These are phyloP conservation scores for Xylaria scruposa DNA, from an alignment of 495 filamentous ascomycete species.

Conservation along the genomic window DNA sequence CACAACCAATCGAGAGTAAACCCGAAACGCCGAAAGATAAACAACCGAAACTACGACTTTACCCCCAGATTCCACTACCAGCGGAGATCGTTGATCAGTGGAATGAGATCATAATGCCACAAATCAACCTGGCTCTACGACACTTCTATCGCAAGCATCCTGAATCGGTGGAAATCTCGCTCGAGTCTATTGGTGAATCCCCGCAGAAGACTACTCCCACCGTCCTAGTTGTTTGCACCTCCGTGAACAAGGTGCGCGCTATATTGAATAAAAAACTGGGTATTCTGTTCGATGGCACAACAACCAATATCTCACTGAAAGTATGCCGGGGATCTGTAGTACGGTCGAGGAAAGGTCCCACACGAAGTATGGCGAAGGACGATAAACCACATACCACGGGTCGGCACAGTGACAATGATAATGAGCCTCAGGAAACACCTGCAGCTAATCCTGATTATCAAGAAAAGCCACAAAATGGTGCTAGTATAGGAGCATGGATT, in stretches of 20 bases:
- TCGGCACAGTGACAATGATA: conserved; percentile 26
- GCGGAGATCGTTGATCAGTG: conserved; percentile 71
- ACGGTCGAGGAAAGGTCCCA: conserved; percentile 61
- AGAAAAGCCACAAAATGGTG: conserved; percentile 78
- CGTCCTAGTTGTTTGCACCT: conserved; percentile 76
- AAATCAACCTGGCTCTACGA: conserved; percentile 64
- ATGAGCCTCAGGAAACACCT: conserved; percentile 40
- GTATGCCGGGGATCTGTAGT: conserved; percentile 74
- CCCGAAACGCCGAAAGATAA: conserved; percentile 32
- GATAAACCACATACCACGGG: conserved; percentile 21
- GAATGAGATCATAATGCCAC: conserved; percentile 73
- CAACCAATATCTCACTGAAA: conserved; percentile 60
- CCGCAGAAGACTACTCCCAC: conserved; percentile 71
- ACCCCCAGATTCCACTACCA: conserved; percentile 60
- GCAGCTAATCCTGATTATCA: conserved; percentile 72
- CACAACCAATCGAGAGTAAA: conserved; percentile 16
- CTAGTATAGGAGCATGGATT: conserved; percentile 89
- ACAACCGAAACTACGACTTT: conserved; percentile 53
- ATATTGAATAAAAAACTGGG: conserved; percentile 74
- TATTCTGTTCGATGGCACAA: conserved; percentile 62
- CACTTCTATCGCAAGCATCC: conserved; percentile 69
- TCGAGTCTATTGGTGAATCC: conserved; percentile 76
- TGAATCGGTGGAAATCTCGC: conserved; percentile 75
- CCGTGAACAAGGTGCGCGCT: conserved; percentile 71
- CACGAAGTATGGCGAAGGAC: conserved; percentile 45